phyloP scores from a whole-genome alignment of 371 early-diverging fungal species.

The Mucor circinelloides region DNA sequence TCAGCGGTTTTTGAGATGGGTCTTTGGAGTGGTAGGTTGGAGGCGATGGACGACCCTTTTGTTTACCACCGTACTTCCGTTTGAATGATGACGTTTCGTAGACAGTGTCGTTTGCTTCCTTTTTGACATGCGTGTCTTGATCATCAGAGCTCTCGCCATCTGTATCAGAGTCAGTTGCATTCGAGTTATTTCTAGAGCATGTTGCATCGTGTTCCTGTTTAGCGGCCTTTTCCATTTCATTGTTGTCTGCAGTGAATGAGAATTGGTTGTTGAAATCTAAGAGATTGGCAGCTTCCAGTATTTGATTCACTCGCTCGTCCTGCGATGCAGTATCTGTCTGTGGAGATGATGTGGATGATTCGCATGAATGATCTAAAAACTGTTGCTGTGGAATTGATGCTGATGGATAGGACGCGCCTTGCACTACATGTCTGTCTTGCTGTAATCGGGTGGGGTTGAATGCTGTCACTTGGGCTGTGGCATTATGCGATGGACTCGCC shows the following conservation, averaged over 20 bases:
- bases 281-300: not conserved
- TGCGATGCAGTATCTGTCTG: not conserved
- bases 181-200: not conserved
- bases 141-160: not conserved
- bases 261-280: not conserved
- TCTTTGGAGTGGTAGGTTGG: not conserved
- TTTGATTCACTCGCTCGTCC: not conserved
- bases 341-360: not conserved
- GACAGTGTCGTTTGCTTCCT: not conserved
- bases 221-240: too few species aligned
- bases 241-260: not conserved
- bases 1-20: not conserved
- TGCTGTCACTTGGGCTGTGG: not conserved
- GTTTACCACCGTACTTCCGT: not conserved
- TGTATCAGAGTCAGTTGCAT: not conserved
- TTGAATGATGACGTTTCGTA: not conserved
- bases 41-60: not conserved
- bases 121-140: not conserved
- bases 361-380: not conserved
- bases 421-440: not conserved
- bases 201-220: not conserved
- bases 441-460: not conserved
- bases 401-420: not conserved
- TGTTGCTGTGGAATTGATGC: not conserved
- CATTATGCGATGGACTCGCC: not conserved